Percentiles rank a stretch among this genome's conserved stretches.
phyloP scores from a whole-genome alignment of 371 early-diverging fungal genomes.

The Mortierella sp. region DNA sequence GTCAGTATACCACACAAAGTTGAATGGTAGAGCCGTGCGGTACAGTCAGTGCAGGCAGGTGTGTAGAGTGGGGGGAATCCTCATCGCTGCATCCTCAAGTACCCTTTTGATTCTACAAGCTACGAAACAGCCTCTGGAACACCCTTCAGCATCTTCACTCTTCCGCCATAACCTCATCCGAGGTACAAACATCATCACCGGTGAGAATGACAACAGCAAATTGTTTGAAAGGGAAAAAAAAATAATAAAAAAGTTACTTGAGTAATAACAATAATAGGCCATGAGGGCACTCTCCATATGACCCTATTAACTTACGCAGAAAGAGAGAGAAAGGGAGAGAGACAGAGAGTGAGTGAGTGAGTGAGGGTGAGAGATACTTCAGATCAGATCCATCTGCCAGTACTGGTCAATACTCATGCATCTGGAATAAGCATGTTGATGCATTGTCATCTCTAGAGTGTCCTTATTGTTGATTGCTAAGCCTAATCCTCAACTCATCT shows the following conservation, averaged over 20 bases:
- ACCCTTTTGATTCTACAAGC: background rate
- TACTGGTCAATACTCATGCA: background rate
- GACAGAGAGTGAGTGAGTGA: no score
- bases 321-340: no score
- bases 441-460: background rate
- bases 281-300: slow-evolving; percentile 3
- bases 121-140: background rate
- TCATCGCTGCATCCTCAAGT: slow-evolving; percentile 5
- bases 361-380: background rate
- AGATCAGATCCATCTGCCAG: background rate
- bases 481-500: background rate
- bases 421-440: background rate
- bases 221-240: no score
- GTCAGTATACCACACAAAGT: background rate
- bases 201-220: background rate
- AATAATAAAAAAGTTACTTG: no score
- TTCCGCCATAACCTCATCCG: background rate
- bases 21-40: background rate
- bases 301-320: background rate
- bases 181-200: background rate
- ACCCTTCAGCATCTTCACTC: background rate
- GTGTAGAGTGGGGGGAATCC: background rate
- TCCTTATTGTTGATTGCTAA: background rate
- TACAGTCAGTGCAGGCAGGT: background rate
- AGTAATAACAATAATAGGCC: background rate